Evolutionary conservation across 176 grass and related monocot species (phyloP).

Genomic region (Cenchrus purpureus): DNA sequence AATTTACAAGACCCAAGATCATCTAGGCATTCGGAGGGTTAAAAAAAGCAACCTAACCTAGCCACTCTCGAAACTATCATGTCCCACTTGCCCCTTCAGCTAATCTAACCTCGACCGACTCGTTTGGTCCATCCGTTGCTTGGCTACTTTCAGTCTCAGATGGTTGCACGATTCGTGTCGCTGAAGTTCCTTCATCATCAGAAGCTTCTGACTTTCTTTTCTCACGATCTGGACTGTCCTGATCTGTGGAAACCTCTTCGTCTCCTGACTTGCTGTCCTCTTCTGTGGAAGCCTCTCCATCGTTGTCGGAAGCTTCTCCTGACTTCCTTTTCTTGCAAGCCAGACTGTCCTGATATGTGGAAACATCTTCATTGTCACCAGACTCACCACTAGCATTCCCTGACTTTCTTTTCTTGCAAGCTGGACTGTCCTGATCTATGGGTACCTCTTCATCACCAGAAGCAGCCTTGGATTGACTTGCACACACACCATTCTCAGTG

Average conservation of each 20-base stretch:
- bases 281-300: not conserved
- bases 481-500: conserved; percentile 23
- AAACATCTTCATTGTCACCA: not conserved
- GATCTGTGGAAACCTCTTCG: not conserved
- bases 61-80: not conserved
- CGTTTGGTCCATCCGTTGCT: conserved; percentile 14
- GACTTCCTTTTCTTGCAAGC: not conserved
- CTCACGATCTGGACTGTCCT: not conserved
- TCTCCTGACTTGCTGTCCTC: not conserved
- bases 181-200: not conserved
- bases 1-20: conserved; percentile 1
- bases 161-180: not conserved
- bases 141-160: conserved; percentile 36
- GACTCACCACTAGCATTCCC: not conserved
- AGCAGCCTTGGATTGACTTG: conserved; percentile 29
- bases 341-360: not conserved
- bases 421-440: not conserved
- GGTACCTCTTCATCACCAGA: conserved; percentile 9
- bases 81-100: not conserved
- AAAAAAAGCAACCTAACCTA: not conserved
- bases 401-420: conserved; percentile 29
- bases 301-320: not conserved
- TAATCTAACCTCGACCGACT: conserved; percentile 31
- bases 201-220: conserved; percentile 22
- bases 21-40: not conserved